Percentiles rank a stretch among this genome's conserved stretches.
Conservation (phyloP, 1,284 basidiomycete species). For the Tylopilus orsonianus region DNA sequence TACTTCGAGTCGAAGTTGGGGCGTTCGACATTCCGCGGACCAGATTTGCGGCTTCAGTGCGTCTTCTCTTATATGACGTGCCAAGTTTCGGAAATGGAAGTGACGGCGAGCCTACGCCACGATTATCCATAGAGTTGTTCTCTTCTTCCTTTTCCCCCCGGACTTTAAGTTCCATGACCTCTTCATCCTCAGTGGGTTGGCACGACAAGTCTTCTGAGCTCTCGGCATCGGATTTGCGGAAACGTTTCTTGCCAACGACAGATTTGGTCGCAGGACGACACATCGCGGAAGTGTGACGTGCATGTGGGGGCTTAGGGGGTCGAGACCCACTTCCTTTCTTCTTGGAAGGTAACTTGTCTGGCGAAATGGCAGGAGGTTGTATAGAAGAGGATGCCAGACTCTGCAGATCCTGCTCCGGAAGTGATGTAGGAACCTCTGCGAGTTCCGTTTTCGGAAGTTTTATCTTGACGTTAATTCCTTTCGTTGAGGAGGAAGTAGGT, state of each 20-base stretch:
- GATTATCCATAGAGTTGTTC: constrained; percentile 46
- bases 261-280: constrained; percentile 5
- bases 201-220: constrained; percentile 16
- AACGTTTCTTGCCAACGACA: constrained; percentile 23
- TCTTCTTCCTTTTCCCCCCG: constrained; percentile 40
- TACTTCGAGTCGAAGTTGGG: constrained; percentile 31
- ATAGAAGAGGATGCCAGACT: constrained; percentile 1
- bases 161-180: constrained; percentile 8
- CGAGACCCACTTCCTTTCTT: constrained; percentile 3
- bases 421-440: constrained; percentile 38
- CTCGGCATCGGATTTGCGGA: constrained; percentile 30
- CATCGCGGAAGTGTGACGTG: constrained; percentile 1
- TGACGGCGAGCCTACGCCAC: constrained; percentile 23
- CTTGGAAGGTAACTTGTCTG: constrained; percentile 6
- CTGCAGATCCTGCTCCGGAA: constrained; percentile 36
- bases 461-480: constrained; percentile 11
- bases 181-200: constrained; percentile 8
- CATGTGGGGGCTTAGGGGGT: constrained; percentile 2
- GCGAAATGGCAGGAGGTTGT: constrained; percentile 1
- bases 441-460: constrained; percentile 19
- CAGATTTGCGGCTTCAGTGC: constrained; percentile 31
- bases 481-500: constrained; percentile 7
- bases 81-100: constrained; percentile 26
- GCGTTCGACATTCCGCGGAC: constrained; percentile 24
- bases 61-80: constrained; percentile 51